These are phyloP conservation scores for Stenocarpella maydis DNA, from an alignment of 2,329 filamentous ascomycete species.

Conservation along the genomic window DNA sequence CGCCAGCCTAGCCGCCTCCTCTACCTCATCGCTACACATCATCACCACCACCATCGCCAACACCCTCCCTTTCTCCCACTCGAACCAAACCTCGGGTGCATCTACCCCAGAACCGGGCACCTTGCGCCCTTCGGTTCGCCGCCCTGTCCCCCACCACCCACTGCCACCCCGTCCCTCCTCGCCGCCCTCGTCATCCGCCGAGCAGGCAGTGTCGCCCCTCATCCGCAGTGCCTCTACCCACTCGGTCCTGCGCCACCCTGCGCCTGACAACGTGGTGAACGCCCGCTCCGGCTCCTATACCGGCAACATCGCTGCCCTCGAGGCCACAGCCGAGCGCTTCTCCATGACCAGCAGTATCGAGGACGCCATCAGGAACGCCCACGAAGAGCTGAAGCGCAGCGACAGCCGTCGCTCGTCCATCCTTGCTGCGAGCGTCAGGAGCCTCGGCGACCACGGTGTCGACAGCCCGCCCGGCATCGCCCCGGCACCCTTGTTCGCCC, in stretches of 20 bases:
- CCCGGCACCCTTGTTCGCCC: slow-evolving; percentile 40
- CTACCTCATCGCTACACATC: slow-evolving; percentile 12
- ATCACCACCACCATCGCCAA: slow-evolving; percentile 6
- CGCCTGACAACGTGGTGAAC: slow-evolving; percentile 63
- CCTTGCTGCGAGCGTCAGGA: slow-evolving; percentile 56
- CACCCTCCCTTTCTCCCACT: slow-evolving; percentile 11
- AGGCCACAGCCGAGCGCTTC: slow-evolving; percentile 78
- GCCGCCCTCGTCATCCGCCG: slow-evolving; percentile 26
- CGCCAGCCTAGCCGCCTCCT: neutral
- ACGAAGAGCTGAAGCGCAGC: slow-evolving; percentile 74
- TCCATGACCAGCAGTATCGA: slow-evolving; percentile 79
- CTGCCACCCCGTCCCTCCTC: slow-evolving; percentile 31
- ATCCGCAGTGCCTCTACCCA: slow-evolving; percentile 57
- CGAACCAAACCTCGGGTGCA: slow-evolving; percentile 28
- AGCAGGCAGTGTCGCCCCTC: slow-evolving; percentile 45
- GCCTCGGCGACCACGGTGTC: slow-evolving; percentile 42
- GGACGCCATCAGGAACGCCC: slow-evolving; percentile 77
- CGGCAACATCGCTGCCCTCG: slow-evolving; percentile 76
- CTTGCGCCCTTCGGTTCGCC: slow-evolving; percentile 30
- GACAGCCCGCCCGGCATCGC: slow-evolving; percentile 37
- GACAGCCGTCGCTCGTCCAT: slow-evolving; percentile 73
- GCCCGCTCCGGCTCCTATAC: slow-evolving; percentile 68
- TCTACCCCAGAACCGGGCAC: slow-evolving; percentile 34
- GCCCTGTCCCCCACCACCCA: slow-evolving; percentile 17
- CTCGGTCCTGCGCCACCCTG: slow-evolving; percentile 63